Base-by-base conservation (phyloP, 345 rosid species). In the Ceriops decandra region DNA sequence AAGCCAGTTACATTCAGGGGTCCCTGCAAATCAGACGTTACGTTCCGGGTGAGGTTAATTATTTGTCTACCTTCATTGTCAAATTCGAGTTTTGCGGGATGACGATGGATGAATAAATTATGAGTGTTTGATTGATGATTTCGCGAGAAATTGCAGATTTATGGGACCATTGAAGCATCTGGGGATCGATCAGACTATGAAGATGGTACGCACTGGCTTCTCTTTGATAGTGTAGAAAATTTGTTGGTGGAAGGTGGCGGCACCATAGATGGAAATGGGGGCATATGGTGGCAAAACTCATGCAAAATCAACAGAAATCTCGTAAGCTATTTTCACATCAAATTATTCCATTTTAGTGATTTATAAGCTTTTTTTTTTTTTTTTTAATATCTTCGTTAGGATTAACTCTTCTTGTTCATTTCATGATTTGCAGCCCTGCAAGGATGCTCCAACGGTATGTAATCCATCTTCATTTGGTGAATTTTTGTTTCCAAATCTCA, bases 271-370 rank as follows among this genome's bases (percentile, higher is more conserved):
- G 98, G 98, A 13, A 87, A 89, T 52, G 98, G 98, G 26, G 77
- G 84, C 24, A 79, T 86, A 7, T 92, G 98, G 97, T 92, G 98
- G 97, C 57, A 88, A 76, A 85, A 85, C 70, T 92, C 98, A 10
- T 90, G 98, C 88, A 93, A 93, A 84, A 46, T 86, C 69, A 66
- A 88, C 57, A 80, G 88, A 80, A 22, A 72, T 64, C 86, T 82
- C 62, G 98, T 89, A 82, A 72, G 71, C 62, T 27, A 21, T 5
- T 4, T 62, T 24, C 49, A 42, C 49, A 7, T 31, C 69, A 57
- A 42, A 60, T 13, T 64, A 42, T 42, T 13, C 49, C 0, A 42
- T 53, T 6, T 5, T 53, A 0, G 21, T 20, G 24, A 20, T 53
- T 3, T 42, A 42, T 13, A 42, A 42, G 17, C 57, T 20, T 17